Evolutionary conservation across 345 rosid species (phyloP).

Genomic region (Boechera retrofracta): DNA sequence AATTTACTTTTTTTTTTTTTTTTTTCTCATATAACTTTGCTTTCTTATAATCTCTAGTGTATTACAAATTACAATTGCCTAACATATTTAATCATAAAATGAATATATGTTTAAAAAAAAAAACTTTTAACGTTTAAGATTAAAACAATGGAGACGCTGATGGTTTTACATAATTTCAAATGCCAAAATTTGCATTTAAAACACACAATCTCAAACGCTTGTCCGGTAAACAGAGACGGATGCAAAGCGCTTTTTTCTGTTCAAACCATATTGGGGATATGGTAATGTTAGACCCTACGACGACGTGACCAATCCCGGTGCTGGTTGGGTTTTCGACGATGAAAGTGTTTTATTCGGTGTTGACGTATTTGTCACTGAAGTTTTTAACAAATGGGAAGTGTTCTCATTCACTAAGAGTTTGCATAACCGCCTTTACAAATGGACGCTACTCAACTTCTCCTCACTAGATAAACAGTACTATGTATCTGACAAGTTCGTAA

Average conservation of each 20-base stretch:
- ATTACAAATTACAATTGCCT: too few species aligned
- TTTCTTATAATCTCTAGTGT: neutral
- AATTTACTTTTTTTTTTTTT: too few species aligned
- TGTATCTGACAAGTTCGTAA: neutral
- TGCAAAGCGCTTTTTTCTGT: neutral
- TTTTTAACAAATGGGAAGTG: conserved; percentile 23
- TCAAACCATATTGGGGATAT: conserved; percentile 24
- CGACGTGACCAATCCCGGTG: neutral
- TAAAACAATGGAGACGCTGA: neutral
- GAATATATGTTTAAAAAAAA: too few species aligned
- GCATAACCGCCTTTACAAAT: conserved; percentile 10
- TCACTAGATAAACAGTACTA: neutral
- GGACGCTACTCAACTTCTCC: neutral
- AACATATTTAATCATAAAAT: too few species aligned
- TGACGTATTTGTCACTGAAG: conserved; percentile 24
- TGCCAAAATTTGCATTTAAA: neutral
- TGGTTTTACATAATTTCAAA: neutral
- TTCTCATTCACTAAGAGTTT: neutral
- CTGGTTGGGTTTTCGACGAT: conserved; percentile 19
- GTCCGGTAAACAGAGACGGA: conserved; percentile 21
- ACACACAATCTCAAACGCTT: neutral
- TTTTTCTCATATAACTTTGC: neutral
- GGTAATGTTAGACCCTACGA: conserved; percentile 5
- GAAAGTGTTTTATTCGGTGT: conserved; percentile 20
- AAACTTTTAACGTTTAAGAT: neutral